Evolutionary conservation across 2,329 filamentous ascomycete species (phyloP), one percentile per base, ranked within the genome.

Genomic region (Aplosporella prunicola): DNA sequence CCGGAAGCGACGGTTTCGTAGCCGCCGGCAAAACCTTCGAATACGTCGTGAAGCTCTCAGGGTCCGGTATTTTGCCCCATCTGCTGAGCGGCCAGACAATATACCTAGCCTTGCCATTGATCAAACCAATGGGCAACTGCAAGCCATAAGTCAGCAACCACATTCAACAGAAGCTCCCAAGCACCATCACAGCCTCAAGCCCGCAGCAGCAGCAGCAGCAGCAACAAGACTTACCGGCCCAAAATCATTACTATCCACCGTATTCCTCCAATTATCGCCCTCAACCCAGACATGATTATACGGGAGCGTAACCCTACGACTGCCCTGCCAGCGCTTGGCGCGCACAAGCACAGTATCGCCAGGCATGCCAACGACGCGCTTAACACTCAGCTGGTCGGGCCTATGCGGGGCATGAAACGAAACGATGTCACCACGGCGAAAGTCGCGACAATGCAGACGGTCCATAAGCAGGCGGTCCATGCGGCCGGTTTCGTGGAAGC

Each of bases 231-330:
- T 52, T 28, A 70, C 57, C 5, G 91, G 86, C 1, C 91, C 91
- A 58, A 93, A 95, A 9, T 77, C 77, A 61, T 94, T 93, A 60
- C 87, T 94, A 63, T 98, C 91, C 42, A 79, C 58, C 39, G 76
- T 85, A 50, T 74, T 74, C 34, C 73, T 70, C 49, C 75, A 73
- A 50, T 82, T 86, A 55, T 98, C 91, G 2, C 91, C 91, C 57
- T 96, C 89, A 1, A 98, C 77, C 91, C 91, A 98, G 18, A 96
- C 71, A 64, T 96, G 88, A 13, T 86, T 86, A 44, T 71, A 71
- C 5, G 88, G 89, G 15, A 98, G 74, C 44, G 72, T 70, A 30
- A 82, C 56, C 35, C 34, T 39, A 3, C 18, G 20, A n/a, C n/a
- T n/a, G n/a, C n/a, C n/a, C n/a, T n/a, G n/a, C n/a, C n/a, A n/a